A percentile compares a stretch with the other conserved stretches of the same genome.
phyloP scores from a whole-genome alignment of 208 protist species.

The Trypanosoma lewisi region DNA sequence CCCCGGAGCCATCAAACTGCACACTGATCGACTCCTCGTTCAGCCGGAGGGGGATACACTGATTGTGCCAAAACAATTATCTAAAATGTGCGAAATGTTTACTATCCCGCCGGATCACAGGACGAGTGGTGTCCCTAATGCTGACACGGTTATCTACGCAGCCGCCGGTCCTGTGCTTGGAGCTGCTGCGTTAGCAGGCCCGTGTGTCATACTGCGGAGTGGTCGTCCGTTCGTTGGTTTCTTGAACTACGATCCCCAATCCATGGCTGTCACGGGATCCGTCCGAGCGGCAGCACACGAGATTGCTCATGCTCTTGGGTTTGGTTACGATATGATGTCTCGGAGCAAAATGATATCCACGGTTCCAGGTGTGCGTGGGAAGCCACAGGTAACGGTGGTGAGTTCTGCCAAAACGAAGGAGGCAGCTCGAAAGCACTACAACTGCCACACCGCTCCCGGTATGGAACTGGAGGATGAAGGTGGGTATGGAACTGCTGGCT shows the following conservation, averaged over 20 bases:
- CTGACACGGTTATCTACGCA: constrained; percentile 72
- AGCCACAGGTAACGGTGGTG: neutral
- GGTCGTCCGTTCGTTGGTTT: neutral
- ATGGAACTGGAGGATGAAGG: constrained; percentile 41
- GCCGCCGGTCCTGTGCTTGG: constrained; percentile 23
- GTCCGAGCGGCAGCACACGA: neutral
- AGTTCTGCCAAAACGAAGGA: neutral
- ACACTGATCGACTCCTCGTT: constrained; percentile 49
- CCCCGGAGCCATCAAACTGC: constrained; percentile 35
- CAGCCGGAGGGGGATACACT: constrained; percentile 19
- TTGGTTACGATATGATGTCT: neutral
- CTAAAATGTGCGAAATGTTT: constrained; percentile 19
- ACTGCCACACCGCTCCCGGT: constrained; percentile 7
- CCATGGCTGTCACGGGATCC: neutral
- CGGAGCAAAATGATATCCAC: neutral
- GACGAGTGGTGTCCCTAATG: constrained; percentile 29
- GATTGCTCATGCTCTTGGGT: constrained; percentile 7
- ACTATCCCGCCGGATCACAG: constrained; percentile 39
- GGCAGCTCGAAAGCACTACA: neutral
- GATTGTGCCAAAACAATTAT: constrained; percentile 6
- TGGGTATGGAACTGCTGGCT: constrained; percentile 15
- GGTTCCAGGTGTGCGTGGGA: neutral
- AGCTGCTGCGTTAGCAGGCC: neutral
- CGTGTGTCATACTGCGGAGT: neutral
- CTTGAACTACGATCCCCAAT: neutral